Evolutionary conservation across 257 asterid genomes (phyloP).

Genomic region (Salvia hispanica): DNA sequence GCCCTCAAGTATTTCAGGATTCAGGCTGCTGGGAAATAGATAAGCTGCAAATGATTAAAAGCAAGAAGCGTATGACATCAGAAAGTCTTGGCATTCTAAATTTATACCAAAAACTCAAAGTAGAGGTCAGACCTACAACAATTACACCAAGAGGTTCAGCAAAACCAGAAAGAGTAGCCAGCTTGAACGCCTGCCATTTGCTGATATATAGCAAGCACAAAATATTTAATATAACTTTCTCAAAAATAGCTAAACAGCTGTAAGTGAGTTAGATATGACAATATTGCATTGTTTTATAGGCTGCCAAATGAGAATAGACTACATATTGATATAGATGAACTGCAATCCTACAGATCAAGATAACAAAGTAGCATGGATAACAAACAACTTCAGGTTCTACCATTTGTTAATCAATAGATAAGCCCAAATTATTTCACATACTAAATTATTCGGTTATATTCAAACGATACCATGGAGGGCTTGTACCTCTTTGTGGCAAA

Average conservation of each 20-base stretch:
- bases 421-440: neutral
- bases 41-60: slow-evolving; percentile 60
- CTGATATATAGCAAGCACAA: slow-evolving; percentile 38
- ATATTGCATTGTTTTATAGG: neutral
- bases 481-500: slow-evolving; percentile 89
- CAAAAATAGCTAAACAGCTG: slow-evolving; percentile 12
- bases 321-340: neutral
- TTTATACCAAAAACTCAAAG: slow-evolving; percentile 6
- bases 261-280: neutral
- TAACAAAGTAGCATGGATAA: neutral
- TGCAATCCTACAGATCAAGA: neutral
- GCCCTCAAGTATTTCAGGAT: slow-evolving; percentile 90
- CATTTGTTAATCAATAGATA: neutral
- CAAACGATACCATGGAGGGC: slow-evolving; percentile 18
- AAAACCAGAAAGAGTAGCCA: slow-evolving; percentile 93
- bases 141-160: slow-evolving; percentile 98
- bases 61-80: slow-evolving; percentile 19
- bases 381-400: slow-evolving; percentile 2
- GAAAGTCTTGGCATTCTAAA: neutral
- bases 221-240: neutral
- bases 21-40: slow-evolving; percentile 85
- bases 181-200: slow-evolving; percentile 99
- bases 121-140: slow-evolving; percentile 73
- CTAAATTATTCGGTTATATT: slow-evolving; percentile 10
- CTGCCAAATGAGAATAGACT: neutral